Conservation (phyloP, 1,284 basidiomycete species). For the Ganoderma resinaceum region DNA sequence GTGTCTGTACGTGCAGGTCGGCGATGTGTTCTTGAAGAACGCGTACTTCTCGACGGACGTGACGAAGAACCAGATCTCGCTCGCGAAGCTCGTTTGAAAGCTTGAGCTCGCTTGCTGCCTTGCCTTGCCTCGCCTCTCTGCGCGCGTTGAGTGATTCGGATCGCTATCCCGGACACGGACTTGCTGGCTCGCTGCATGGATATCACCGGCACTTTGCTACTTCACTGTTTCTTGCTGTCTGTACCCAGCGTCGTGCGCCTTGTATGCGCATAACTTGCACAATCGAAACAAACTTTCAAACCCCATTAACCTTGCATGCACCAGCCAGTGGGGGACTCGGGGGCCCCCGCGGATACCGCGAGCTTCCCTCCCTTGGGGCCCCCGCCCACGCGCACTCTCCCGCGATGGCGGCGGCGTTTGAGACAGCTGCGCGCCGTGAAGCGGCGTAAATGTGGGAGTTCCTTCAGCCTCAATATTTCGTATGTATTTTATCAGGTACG, state of each 20-base stretch:
- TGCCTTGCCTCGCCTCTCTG: slow-evolving; percentile 1
- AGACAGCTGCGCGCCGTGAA: neutral
- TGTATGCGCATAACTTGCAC: slow-evolving; percentile 6
- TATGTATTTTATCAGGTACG: neutral
- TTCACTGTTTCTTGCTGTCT: neutral
- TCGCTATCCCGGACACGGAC: neutral
- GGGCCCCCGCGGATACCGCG: neutral
- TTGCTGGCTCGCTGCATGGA: slow-evolving; percentile 1
- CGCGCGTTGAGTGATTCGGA: neutral
- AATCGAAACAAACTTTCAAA: slow-evolving; percentile 1
- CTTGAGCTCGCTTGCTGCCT: slow-evolving; percentile 18
- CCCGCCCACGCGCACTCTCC: neutral
- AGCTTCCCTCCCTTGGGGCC: neutral
- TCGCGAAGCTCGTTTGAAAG: slow-evolving; percentile 54
- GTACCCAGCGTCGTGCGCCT: slow-evolving; percentile 4
- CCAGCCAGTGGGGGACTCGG: neutral
- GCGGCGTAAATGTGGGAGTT: neutral
- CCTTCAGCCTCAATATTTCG: neutral
- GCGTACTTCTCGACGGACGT: slow-evolving; percentile 82
- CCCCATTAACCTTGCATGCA: neutral
- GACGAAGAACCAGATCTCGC: slow-evolving; percentile 69
- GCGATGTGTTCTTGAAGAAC: slow-evolving; percentile 82
- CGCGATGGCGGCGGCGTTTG: neutral
- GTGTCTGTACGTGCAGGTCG: slow-evolving; percentile 47
- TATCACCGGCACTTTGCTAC: neutral